phyloP scores from a whole-genome alignment of 2,329 filamentous ascomycete genomes.

The Talaromyces albobiverticillius region DNA sequence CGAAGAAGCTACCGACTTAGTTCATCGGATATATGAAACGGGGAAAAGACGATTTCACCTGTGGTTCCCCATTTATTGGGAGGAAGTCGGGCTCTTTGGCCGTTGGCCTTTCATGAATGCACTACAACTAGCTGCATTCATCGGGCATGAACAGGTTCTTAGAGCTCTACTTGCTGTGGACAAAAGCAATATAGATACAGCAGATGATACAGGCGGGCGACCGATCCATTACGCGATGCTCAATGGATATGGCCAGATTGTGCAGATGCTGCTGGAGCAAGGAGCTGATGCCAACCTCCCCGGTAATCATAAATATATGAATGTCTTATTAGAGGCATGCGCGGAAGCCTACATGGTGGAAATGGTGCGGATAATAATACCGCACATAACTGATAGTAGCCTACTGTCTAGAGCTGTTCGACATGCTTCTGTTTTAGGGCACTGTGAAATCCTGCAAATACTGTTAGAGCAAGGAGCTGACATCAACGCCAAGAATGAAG shows the following conservation, averaged over 20 bases:
- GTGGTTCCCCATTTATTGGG: not conserved
- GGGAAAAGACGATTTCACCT: not conserved
- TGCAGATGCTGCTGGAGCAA: constrained; percentile 23
- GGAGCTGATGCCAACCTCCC: constrained; percentile 20
- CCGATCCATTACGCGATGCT: constrained; percentile 21
- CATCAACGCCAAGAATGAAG: not conserved
- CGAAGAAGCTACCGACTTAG: not conserved
- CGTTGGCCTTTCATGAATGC: not conserved
- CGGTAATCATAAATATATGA: too few species aligned
- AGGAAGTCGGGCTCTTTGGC: not conserved
- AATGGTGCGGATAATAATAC: too few species aligned
- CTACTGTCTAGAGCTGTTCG: not conserved
- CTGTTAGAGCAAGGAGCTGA: not conserved
- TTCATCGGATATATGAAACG: not conserved
- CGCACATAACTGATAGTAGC: too few species aligned
- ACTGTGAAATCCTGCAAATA: not conserved
- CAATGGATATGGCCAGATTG: constrained; percentile 16
- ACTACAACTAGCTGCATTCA: constrained; percentile 8
- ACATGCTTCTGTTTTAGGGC: not conserved
- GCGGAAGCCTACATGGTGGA: too few species aligned
- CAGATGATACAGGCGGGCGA: not conserved
- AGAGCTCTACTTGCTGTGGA: not conserved
- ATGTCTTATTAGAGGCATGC: too few species aligned
- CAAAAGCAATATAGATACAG: constrained; percentile 1
- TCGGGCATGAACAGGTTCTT: constrained; percentile 6